A percentile compares a stretch with the other conserved stretches of the same genome.
Conservation (phyloP, 2,329 filamentous ascomycete species). For the Fusarium domesticum region DNA sequence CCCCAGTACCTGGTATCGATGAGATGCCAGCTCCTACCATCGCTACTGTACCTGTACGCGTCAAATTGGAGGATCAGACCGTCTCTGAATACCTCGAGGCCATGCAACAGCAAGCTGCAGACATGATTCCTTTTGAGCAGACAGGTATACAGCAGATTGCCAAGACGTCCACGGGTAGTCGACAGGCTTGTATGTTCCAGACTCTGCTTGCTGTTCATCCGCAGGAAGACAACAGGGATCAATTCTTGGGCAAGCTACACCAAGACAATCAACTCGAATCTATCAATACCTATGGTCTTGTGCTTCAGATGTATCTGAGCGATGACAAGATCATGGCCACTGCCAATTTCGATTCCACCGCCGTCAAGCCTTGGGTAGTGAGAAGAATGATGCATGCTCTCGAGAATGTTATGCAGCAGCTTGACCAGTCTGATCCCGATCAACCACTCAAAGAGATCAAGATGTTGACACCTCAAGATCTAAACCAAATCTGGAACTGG, state of each 20-base stretch:
- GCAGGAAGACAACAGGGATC: not conserved
- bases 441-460: not conserved
- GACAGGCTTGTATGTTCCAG: constrained; percentile 9
- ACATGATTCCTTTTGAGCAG: constrained; percentile 21
- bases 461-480: constrained; percentile 5
- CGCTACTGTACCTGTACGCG: constrained; percentile 22
- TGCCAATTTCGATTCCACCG: constrained; percentile 6
- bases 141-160: constrained; percentile 17
- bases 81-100: constrained; percentile 42
- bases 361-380: not conserved
- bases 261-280: not conserved
- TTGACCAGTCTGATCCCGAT: not conserved
- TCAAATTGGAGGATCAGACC: constrained; percentile 18
- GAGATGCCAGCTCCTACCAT: constrained; percentile 11
- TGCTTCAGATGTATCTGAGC: not conserved
- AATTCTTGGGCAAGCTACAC: not conserved
- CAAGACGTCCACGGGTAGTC: constrained; percentile 2
- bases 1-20: constrained; percentile 6
- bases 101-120: constrained; percentile 17
- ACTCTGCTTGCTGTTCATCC: constrained; percentile 10
- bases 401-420: constrained; percentile 2
- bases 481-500: constrained; percentile 17
- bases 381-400: not conserved
- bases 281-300: constrained; percentile 2
- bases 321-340: not conserved